These are phyloP conservation scores for Lasiodiplodia citricola DNA, from an alignment of 2,329 filamentous ascomycete genomes.

Conservation along the genomic window DNA sequence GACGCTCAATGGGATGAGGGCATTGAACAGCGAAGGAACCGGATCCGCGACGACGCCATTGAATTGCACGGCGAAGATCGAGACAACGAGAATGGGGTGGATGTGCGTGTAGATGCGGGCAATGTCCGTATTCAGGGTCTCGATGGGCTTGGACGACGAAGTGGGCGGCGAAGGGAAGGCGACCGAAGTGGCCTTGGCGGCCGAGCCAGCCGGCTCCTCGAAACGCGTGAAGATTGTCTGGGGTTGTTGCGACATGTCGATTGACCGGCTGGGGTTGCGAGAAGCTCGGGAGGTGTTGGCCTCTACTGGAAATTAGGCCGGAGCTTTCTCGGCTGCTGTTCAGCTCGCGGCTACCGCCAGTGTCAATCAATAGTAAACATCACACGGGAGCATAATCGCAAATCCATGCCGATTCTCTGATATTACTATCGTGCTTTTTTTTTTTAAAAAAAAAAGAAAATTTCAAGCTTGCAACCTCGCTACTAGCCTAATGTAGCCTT, in stretches of 20 bases:
- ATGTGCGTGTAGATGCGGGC: slow-evolving; percentile 65
- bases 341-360: neutral
- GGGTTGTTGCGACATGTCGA: slow-evolving; percentile 25
- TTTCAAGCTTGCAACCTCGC: neutral
- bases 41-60: slow-evolving; percentile 71
- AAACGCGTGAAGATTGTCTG: slow-evolving; percentile 26
- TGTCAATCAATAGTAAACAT: neutral
- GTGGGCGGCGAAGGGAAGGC: slow-evolving; percentile 8
- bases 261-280: slow-evolving; percentile 8
- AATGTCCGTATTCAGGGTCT: slow-evolving; percentile 53
- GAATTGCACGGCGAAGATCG: slow-evolving; percentile 69
- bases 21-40: slow-evolving; percentile 63
- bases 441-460: too few species aligned
- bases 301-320: slow-evolving; percentile 2
- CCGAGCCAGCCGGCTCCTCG: slow-evolving; percentile 11
- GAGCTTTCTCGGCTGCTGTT: slow-evolving; percentile 15
- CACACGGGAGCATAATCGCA: neutral
- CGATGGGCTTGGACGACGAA: slow-evolving; percentile 47
- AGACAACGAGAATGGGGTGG: slow-evolving; percentile 71
- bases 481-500: neutral
- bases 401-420: neutral
- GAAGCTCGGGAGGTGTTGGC: slow-evolving; percentile 17
- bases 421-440: neutral
- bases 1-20: slow-evolving; percentile 66
- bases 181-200: slow-evolving; percentile 1